These are phyloP conservation scores for Remersonia thermophila DNA, from an alignment of 2,329 filamentous ascomycete species.

Conservation along the genomic window DNA sequence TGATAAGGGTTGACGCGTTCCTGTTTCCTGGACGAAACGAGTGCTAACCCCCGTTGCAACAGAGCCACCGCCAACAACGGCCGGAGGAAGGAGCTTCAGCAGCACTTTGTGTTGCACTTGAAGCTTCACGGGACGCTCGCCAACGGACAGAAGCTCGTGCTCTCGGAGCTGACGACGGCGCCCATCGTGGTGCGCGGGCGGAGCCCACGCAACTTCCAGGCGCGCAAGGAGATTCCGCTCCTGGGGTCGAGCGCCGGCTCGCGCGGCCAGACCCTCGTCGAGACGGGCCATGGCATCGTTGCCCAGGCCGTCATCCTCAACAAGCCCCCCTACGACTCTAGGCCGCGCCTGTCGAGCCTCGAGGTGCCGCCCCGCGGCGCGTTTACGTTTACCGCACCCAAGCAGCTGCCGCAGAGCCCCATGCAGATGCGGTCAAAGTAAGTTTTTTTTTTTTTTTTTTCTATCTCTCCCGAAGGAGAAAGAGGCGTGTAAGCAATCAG, in stretches of 20 bases:
- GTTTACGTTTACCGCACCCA: slow-evolving; percentile 47
- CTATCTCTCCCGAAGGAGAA: too few species aligned
- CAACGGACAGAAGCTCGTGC: slow-evolving; percentile 67
- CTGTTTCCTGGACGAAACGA: too few species aligned
- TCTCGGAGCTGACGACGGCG: slow-evolving; percentile 75
- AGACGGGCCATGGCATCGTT: slow-evolving; percentile 48
- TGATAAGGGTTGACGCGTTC: too few species aligned
- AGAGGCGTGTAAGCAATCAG: too few species aligned
- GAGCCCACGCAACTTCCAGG: slow-evolving; percentile 89
- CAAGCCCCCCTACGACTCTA: slow-evolving; percentile 36
- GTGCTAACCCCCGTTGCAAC: slow-evolving; percentile 1
- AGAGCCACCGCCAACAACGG: slow-evolving; percentile 94
- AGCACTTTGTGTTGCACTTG: slow-evolving; percentile 84
- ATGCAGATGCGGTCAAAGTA: slow-evolving; percentile 48
- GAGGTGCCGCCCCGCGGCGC: slow-evolving; percentile 37
- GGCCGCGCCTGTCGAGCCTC: slow-evolving; percentile 39
- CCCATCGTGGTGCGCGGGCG: slow-evolving; percentile 89
- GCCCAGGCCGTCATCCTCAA: slow-evolving; percentile 44
- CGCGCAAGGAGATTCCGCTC: slow-evolving; percentile 82
- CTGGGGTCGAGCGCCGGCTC: slow-evolving; percentile 65
- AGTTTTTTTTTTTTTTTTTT: slow-evolving; percentile 23
- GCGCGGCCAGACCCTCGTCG: slow-evolving; percentile 61
- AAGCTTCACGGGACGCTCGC: slow-evolving; percentile 76
- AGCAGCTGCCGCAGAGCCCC: slow-evolving; percentile 37
- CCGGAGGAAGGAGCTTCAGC: slow-evolving; percentile 83